These are phyloP conservation scores for Salvia sclarea DNA, from an alignment of 305 asterid species.

Conservation along the genomic window DNA sequence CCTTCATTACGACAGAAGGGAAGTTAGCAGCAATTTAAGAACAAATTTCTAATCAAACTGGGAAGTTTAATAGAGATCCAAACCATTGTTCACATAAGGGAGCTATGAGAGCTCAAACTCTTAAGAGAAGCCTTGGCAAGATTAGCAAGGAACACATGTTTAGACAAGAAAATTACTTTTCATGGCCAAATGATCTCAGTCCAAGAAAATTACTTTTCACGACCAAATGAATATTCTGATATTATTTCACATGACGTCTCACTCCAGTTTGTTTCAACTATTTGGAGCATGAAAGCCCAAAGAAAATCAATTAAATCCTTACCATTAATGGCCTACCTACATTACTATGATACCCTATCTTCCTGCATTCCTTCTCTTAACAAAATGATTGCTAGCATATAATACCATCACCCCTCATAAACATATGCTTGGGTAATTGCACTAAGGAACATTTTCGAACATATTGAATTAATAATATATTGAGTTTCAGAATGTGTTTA, in stretches of 20 bases:
- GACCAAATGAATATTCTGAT: not conserved
- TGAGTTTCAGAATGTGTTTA: not conserved
- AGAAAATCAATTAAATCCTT: not conserved
- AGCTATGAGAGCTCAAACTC: not conserved
- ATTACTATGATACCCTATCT: not conserved
- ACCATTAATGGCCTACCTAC: not conserved
- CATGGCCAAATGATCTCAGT: no score
- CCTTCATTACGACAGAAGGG: conserved; percentile 43
- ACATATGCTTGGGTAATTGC: not conserved
- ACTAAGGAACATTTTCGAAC: not conserved
- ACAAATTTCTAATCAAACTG: not conserved
- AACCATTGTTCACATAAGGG: conserved; percentile 6
- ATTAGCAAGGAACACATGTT: not conserved
- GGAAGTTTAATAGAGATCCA: conserved; percentile 1
- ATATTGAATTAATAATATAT: not conserved
- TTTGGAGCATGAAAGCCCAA: not conserved
- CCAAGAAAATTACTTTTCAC: conserved; percentile 1
- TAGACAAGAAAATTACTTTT: not conserved
- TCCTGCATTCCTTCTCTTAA: conserved; percentile 4
- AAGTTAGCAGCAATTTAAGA: conserved; percentile 15
- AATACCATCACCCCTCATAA: not conserved
- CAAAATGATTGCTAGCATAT: not conserved
- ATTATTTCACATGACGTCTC: not conserved
- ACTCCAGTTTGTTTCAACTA: not conserved
- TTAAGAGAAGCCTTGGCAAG: not conserved